phyloP scores from a whole-genome alignment of 179 eudicot species.

The Beta macrorhiza region DNA sequence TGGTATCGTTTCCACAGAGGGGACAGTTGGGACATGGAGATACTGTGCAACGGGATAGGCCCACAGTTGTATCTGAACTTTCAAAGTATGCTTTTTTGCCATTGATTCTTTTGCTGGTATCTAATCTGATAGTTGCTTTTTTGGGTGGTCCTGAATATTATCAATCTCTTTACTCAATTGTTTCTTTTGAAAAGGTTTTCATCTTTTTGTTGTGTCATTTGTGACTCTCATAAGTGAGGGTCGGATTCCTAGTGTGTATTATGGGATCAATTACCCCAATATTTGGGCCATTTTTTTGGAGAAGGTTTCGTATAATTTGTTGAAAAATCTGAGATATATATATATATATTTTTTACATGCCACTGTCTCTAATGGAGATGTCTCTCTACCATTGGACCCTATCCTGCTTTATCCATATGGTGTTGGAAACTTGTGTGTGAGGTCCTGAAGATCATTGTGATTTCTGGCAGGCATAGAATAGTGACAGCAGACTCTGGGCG shows the following conservation, averaged over 20 bases:
- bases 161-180: background rate
- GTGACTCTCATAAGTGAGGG: background rate
- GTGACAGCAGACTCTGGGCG: constrained; percentile 73
- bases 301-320: background rate
- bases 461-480: constrained; percentile 60
- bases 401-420: background rate
- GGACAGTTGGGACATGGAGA: constrained; percentile 99
- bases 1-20: constrained; percentile 51
- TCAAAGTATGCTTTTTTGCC: constrained; percentile 49
- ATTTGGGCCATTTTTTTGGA: background rate
- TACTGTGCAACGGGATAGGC: constrained; percentile 77
- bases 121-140: background rate
- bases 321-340: background rate
- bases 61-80: constrained; percentile 84
- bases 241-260: background rate
- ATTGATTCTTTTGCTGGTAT: background rate
- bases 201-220: background rate
- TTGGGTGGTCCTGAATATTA: background rate
- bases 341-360: background rate
- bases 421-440: background rate
- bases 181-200: background rate
- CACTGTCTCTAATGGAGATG: background rate
- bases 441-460: background rate
- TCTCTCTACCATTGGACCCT: background rate
- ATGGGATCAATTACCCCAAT: background rate